A percentile compares a stretch with the other conserved stretches of the same genome.
Evolutionary conservation across 2,329 filamentous ascomycete species (phyloP).

Genomic region (Ophiocordyceps sinensis): DNA sequence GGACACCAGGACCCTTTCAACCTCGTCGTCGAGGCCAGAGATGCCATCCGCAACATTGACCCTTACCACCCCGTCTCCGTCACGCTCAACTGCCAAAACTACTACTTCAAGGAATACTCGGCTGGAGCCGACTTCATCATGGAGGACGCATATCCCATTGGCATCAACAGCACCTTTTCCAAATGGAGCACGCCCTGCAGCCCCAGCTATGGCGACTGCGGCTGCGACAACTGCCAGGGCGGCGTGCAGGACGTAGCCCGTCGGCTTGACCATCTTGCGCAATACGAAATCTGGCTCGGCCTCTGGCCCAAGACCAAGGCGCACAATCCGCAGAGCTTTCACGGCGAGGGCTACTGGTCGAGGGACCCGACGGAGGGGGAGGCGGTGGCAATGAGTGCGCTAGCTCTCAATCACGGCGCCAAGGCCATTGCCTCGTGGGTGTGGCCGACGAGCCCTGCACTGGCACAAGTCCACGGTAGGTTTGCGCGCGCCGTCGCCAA

Average conservation of each 20-base stretch:
- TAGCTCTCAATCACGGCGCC: slow-evolving; percentile 31
- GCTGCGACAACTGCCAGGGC: slow-evolving; percentile 45
- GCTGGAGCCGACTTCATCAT: slow-evolving; percentile 43
- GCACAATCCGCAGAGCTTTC: slow-evolving; percentile 31
- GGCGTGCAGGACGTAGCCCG: slow-evolving; percentile 33
- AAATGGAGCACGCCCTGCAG: slow-evolving; percentile 44
- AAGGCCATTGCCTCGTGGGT: slow-evolving; percentile 30
- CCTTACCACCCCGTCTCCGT: slow-evolving; percentile 47
- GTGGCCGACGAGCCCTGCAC: slow-evolving; percentile 22
- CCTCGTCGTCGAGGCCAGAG: slow-evolving; percentile 25
- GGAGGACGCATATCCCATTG: slow-evolving; percentile 45
- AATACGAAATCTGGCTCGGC: slow-evolving; percentile 25
- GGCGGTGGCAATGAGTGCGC: slow-evolving; percentile 26
- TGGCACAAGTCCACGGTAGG: slow-evolving; percentile 23
- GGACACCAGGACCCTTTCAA: slow-evolving; percentile 40
- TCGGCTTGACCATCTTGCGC: slow-evolving; percentile 22
- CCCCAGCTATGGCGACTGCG: slow-evolving; percentile 44
- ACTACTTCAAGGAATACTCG: slow-evolving; percentile 41
- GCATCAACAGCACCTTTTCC: slow-evolving; percentile 37
- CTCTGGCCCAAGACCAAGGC: slow-evolving; percentile 27
- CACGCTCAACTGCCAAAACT: slow-evolving; percentile 47
- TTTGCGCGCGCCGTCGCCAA: slow-evolving; percentile 22
- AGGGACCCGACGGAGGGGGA: slow-evolving; percentile 28
- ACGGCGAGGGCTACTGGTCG: slow-evolving; percentile 32
- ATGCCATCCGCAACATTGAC: slow-evolving; percentile 33